phyloP scores from a whole-genome alignment of 768 basidiomycete genomes.

The Termitomyces sp. region DNA sequence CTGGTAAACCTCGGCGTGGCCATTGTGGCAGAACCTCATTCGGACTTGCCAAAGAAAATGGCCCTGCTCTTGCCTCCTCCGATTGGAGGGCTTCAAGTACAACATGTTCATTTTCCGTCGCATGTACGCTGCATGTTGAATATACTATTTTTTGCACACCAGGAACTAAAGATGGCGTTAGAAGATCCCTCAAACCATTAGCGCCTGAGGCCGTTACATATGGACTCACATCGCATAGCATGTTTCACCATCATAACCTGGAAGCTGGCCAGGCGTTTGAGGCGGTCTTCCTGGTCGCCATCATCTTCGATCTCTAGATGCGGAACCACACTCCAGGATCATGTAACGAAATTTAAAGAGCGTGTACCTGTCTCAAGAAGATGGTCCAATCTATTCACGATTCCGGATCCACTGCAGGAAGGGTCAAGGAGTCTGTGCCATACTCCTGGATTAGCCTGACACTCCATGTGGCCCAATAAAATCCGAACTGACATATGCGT shows the following conservation, averaged over 20 bases:
- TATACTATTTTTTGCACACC: constrained; percentile 82
- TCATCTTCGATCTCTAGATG: constrained; percentile 56
- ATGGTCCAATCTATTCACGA: constrained; percentile 86
- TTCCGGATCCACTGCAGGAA: constrained; percentile 94
- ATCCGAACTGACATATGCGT: constrained; percentile 78
- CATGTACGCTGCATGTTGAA: constrained; percentile 95
- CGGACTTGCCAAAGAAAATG: constrained; percentile 69
- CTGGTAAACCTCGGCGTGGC: constrained; percentile 73
- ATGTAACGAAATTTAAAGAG: constrained; percentile 4
- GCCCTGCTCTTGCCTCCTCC: constrained; percentile 57
- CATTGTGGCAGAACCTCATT: constrained; percentile 75
- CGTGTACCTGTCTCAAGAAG: constrained; percentile 69
- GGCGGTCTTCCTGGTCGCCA: constrained; percentile 59
- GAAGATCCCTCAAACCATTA: constrained; percentile 6
- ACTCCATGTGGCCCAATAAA: not conserved
- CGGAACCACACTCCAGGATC: not conserved
- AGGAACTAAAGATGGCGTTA: constrained; percentile 54
- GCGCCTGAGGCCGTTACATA: constrained; percentile 3
- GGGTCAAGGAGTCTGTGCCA: constrained; percentile 80
- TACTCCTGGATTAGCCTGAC: constrained; percentile 5
- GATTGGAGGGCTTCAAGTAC: constrained; percentile 72
- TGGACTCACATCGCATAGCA: constrained; percentile 86
- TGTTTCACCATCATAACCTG: constrained; percentile 91
- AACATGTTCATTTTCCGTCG: constrained; percentile 91
- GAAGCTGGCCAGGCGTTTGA: constrained; percentile 83